Evolutionary conservation across 2,329 filamentous ascomycete species (phyloP), one percentile per base, ranked within the genome.

Genomic region (Rutstroemia sp.): DNA sequence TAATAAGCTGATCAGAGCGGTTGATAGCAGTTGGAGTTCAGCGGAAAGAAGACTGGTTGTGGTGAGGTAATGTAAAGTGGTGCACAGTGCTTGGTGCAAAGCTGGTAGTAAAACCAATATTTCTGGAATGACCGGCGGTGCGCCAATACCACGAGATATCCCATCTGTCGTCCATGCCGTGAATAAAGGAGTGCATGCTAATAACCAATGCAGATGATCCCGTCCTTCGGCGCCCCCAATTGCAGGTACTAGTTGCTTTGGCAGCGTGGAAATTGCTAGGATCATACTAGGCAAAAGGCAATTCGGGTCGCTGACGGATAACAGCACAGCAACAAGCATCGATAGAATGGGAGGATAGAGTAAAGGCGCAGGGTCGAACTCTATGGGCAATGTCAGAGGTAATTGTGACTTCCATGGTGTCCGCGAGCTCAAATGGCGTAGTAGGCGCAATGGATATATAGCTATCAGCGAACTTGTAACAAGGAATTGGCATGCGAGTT

Each of bases 351-450:
- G 80, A 17, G 92, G 92, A 68, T 96, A 97, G 57, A 96, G 72
- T n/a, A 96, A 77, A 10, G 92, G 89, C 6, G 92, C 92, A 2
- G 91, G 92, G 67, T 97, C 92, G 71, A 96, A 95, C n/a, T 81
- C 78, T 4, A 83, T 74, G 0, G 91, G 90, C 39, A 96, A 75
- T 30, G 68, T 68, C 38, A 85, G 65, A 19, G 60, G 57, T 10
- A 65, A 57, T 25, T 63, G 61, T 16, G 45, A 54, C 53, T 64
- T 62, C 56, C 61, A 67, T 37, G 61, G 60, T 17, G 50, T 56
- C 25, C 58, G 51, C 21, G 63, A 60, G 14, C 60, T 61, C 21
- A 63, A 56, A 76, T 80, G 80, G 17, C 72, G 61, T 5, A 76
- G 65, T n/a, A 86, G 71, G 56, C 84, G 76, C 41, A 86, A 54